Evolutionary conservation across 176 grass and related monocot genomes (phyloP).

Genomic region (Carex myosuroides): DNA sequence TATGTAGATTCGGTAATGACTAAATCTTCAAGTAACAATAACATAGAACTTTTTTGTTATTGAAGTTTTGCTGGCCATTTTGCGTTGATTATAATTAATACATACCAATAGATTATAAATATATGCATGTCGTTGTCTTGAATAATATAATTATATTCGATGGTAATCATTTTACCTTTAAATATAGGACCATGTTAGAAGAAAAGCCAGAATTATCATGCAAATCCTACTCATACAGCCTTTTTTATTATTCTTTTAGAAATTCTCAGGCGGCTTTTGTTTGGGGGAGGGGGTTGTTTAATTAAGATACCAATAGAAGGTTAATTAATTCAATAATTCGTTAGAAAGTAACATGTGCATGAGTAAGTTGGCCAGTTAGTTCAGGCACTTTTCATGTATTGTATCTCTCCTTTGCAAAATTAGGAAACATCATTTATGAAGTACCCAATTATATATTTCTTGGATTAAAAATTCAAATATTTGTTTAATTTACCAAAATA

Average conservation of each 20-base stretch:
- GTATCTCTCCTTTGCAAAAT: neutral
- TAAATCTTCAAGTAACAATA: slow-evolving; percentile 7
- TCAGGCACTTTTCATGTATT: slow-evolving; percentile 12
- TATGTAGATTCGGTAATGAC: neutral
- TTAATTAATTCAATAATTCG: neutral
- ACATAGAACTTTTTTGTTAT: neutral
- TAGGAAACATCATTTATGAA: neutral
- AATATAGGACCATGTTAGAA: neutral
- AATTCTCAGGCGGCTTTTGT: neutral
- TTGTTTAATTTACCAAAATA: neutral
- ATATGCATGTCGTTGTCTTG: neutral
- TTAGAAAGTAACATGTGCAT: slow-evolving; percentile 24
- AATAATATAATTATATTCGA: slow-evolving; percentile 5
- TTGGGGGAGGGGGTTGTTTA: neutral
- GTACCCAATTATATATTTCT: neutral
- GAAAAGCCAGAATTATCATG: neutral
- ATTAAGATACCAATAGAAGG: neutral
- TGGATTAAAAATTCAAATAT: neutral
- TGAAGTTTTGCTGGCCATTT: neutral
- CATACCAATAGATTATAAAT: neutral
- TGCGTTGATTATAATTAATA: neutral
- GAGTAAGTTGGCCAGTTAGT: slow-evolving; percentile 13
- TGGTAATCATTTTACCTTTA: slow-evolving; percentile 5
- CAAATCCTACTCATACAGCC: slow-evolving; percentile 11
- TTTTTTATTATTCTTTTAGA: neutral